Conservation (phyloP, 495 filamentous ascomycete genomes). For the Schizothecium vesticola region DNA sequence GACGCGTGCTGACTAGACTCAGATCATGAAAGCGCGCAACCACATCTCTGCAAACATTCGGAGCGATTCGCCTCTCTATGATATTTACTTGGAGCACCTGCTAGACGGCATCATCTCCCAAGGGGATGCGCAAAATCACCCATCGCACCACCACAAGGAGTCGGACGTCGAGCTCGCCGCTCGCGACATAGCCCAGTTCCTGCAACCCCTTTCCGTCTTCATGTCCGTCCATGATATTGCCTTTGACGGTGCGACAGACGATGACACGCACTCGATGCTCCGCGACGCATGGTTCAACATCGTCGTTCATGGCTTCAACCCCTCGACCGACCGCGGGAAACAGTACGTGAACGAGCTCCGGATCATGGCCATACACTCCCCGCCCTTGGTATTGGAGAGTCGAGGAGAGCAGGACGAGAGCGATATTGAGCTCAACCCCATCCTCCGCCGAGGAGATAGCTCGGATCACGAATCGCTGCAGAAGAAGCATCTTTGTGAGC, state of each 20-base stretch:
- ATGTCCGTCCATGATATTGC: slow-evolving; percentile 53
- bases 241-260: slow-evolving; percentile 42
- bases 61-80: slow-evolving; percentile 63
- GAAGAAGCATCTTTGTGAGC: slow-evolving; percentile 64
- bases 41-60: slow-evolving; percentile 65
- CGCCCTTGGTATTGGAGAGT: slow-evolving; percentile 75
- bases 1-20: slow-evolving; percentile 13
- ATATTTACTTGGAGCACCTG: slow-evolving; percentile 74
- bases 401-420: slow-evolving; percentile 84
- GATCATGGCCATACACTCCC: slow-evolving; percentile 77
- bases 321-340: slow-evolving; percentile 60
- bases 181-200: slow-evolving; percentile 74
- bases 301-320: slow-evolving; percentile 83
- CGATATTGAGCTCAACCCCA: slow-evolving; percentile 90
- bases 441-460: slow-evolving; percentile 75
- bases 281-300: slow-evolving; percentile 98
- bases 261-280: slow-evolving; percentile 62
- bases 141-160: slow-evolving; percentile 55
- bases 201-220: slow-evolving; percentile 74
- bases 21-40: slow-evolving; percentile 70
- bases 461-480: slow-evolving; percentile 71
- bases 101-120: slow-evolving; percentile 85
- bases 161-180: slow-evolving; percentile 72
- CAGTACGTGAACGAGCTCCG: slow-evolving; percentile 66
- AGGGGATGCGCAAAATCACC: slow-evolving; percentile 60